These are phyloP conservation scores for Linnemannia elongata DNA, from an alignment of 192 early-diverging fungal species.

Conservation along the genomic window DNA sequence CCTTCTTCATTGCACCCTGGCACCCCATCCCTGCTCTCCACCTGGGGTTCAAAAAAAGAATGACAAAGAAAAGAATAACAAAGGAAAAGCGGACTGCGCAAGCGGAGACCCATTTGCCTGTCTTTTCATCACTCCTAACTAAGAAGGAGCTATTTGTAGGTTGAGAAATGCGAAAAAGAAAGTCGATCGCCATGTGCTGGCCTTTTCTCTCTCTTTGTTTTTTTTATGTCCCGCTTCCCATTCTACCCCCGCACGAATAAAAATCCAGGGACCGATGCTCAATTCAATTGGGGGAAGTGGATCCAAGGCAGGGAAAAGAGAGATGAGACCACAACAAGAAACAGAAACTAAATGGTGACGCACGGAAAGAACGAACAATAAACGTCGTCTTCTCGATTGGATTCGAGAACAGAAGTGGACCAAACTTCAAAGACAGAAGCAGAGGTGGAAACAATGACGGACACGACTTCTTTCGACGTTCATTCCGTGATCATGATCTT, in stretches of 20 bases:
- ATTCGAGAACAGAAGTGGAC: no score
- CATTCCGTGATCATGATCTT: no score
- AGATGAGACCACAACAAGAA: neutral
- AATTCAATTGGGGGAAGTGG: neutral
- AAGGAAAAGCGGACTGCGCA: slow-evolving; percentile 1
- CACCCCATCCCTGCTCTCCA: neutral
- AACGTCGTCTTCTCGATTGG: neutral
- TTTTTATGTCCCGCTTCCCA: neutral
- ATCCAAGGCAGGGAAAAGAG: neutral
- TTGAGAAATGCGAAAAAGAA: neutral
- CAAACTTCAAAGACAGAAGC: no score
- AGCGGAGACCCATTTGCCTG: neutral
- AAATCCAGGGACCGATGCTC: neutral
- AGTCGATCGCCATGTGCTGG: slow-evolving; percentile 7
- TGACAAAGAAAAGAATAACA: neutral
- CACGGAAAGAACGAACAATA: neutral
- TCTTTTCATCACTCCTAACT: neutral
- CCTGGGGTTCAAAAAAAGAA: neutral
- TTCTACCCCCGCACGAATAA: slow-evolving; percentile 7
- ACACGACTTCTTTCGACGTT: no score
- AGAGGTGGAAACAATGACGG: no score
- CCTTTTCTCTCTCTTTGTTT: neutral
- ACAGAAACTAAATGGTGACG: neutral
- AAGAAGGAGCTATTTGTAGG: neutral
- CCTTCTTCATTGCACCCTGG: neutral